Base-by-base conservation (phyloP, 176 grass and related monocot genomes). In the Oryza glaberrima region DNA sequence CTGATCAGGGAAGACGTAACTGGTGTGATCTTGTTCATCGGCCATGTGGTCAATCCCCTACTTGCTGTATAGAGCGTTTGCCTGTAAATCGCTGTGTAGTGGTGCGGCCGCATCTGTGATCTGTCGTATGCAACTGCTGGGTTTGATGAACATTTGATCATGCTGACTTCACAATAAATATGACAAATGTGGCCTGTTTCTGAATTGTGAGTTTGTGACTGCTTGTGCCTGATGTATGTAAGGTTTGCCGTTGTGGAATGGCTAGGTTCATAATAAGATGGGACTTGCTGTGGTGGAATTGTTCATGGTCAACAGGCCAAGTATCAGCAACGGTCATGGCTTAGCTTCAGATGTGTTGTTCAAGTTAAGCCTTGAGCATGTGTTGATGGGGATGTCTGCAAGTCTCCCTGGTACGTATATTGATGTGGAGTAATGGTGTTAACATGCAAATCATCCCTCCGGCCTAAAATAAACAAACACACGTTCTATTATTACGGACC, bases 151-250 rank as follows among this genome's bases (percentile, higher is more conserved):
- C 16, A 54, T 51, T 12, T 75, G 69, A 74, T 87, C 70, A 25
- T 83, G 89, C 76, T 61, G 49, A 64, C 6, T 49, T 40, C 79
- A 47, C n/a, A 90, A 70, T 70, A 75, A 77, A 90, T 26, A 9
- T 51, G 35, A 51, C 58, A 23, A 8, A 26, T 90, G 45, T 38
- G 35, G 35, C 35, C 7, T 61, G 13, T 77, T 86, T 68, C 17
- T 3, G 26, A 79, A 79, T 51, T 38, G 36, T 69, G 73, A 22
- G 17, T 56, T 51, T 38, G 36, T 69, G 73, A 16, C 52, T 56
- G 15, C 52, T 56, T 61, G 68, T 86, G 73, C 65, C 67, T 76
- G 20, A 40, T 73, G 58, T 79, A 63, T 49, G 38, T 30, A 60
- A 54, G 54, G 2, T 64, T 76, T 22, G 30, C 30, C 30, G 74